These are phyloP conservation scores for Mucor irregularis DNA, from an alignment of 371 early-diverging fungal genomes.

Conservation along the genomic window DNA sequence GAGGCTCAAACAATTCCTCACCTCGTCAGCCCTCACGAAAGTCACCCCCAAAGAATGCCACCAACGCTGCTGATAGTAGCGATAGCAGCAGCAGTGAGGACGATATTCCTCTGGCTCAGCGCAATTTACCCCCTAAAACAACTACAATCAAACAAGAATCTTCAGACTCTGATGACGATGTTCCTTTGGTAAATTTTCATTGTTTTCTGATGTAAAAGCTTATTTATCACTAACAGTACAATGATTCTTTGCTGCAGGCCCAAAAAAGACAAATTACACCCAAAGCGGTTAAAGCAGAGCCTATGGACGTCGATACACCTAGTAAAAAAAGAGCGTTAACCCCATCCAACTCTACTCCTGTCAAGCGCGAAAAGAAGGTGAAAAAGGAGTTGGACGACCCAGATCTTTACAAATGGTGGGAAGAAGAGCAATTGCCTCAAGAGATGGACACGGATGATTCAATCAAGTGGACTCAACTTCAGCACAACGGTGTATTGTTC, in stretches of 20 bases:
- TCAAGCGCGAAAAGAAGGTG: slow-evolving; percentile 20
- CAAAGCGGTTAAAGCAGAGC: slow-evolving; percentile 18
- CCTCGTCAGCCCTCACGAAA: too few species aligned
- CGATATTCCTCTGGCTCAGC: slow-evolving; percentile 14
- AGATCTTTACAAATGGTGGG: slow-evolving; percentile 47
- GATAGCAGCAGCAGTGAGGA: slow-evolving; percentile 14
- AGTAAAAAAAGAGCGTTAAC: slow-evolving; percentile 17
- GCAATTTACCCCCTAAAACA: neutral
- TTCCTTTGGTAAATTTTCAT: slow-evolving; percentile 20
- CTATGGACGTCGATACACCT: slow-evolving; percentile 26
- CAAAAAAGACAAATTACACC: slow-evolving; percentile 4
- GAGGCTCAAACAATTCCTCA: too few species aligned
- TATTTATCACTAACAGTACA: too few species aligned
- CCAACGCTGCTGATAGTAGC: neutral
- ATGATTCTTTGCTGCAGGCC: too few species aligned
- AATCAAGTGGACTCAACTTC: slow-evolving; percentile 85
- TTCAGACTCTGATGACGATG: slow-evolving; percentile 21
- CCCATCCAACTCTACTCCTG: slow-evolving; percentile 5
- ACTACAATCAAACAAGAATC: neutral
- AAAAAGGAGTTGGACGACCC: slow-evolving; percentile 36
- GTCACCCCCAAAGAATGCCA: too few species aligned
- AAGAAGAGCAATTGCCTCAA: slow-evolving; percentile 35
- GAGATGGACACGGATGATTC: slow-evolving; percentile 51
- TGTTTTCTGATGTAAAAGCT: neutral
- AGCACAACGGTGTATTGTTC: slow-evolving; percentile 90